A percentile compares a stretch with the other conserved stretches of the same genome.
phyloP scores from a whole-genome alignment of 2,329 filamentous ascomycete genomes.

The Talaromyces islandicus region DNA sequence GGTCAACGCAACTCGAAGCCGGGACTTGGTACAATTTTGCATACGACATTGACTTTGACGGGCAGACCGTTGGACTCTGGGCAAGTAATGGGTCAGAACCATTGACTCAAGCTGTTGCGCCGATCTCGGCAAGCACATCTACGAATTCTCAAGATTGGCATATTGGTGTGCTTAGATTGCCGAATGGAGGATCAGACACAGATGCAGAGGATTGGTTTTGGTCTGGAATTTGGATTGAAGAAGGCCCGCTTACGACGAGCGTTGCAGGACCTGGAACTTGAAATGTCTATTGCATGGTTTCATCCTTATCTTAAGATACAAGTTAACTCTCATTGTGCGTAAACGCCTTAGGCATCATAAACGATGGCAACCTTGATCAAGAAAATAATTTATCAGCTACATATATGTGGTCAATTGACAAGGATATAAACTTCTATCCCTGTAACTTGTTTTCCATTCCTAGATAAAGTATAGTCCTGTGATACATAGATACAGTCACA shows the following conservation, averaged over 20 bases:
- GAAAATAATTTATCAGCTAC: too few species aligned
- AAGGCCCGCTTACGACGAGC: conserved; percentile 40
- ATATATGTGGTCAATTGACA: too few species aligned
- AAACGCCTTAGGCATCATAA: too few species aligned
- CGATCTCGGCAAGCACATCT: conserved; percentile 55
- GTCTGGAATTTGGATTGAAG: conserved; percentile 66
- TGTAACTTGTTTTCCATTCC: too few species aligned
- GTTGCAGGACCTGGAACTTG: conserved; percentile 26
- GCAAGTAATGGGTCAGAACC: conserved; percentile 58
- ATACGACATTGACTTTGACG: conserved; percentile 65
- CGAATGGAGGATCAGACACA: conserved; percentile 48
- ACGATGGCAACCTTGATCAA: too few species aligned
- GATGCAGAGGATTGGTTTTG: conserved; percentile 63
- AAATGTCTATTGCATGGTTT: not conserved
- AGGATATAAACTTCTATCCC: too few species aligned
- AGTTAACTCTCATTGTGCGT: too few species aligned
- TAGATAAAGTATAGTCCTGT: too few species aligned
- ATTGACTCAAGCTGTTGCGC: conserved; percentile 54
- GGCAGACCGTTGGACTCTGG: conserved; percentile 60
- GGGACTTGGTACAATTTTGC: conserved; percentile 70
- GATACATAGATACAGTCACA: too few species aligned
- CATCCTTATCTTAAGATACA: too few species aligned
- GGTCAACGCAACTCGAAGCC: conserved; percentile 56
- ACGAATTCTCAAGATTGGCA: conserved; percentile 70
- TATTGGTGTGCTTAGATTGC: conserved; percentile 62